Evolutionary conservation across 257 asterid genomes (phyloP).

Genomic region (Buddleja alternifolia): DNA sequence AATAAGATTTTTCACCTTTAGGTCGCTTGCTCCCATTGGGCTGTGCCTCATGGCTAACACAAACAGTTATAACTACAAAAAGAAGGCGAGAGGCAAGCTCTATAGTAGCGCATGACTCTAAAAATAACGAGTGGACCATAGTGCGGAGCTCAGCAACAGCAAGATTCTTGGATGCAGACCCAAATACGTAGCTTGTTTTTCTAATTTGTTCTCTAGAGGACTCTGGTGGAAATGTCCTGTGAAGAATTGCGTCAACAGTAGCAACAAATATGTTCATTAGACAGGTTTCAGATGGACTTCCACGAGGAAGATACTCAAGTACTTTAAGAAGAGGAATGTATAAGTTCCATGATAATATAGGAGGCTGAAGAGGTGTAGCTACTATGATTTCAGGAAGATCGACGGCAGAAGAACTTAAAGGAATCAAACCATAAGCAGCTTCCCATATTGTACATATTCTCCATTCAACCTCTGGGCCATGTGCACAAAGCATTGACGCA

Average conservation of each 20-base stretch:
- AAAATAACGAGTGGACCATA: slow-evolving; percentile 90
- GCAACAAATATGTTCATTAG: slow-evolving; percentile 99
- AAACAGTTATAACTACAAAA: slow-evolving; percentile 90
- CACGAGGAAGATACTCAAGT: slow-evolving; percentile 97
- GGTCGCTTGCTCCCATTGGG: slow-evolving; percentile 75
- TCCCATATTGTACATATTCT: slow-evolving; percentile 99
- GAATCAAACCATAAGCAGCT: slow-evolving; percentile 98
- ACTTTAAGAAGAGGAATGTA: slow-evolving; percentile 96
- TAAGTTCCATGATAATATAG: slow-evolving; percentile 88
- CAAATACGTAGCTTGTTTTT: slow-evolving; percentile 73
- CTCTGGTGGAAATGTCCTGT: slow-evolving; percentile 91
- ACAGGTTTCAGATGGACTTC: slow-evolving; percentile 97
- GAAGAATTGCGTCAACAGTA: slow-evolving; percentile 94
- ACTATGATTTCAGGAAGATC: slow-evolving; percentile 98
- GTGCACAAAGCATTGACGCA: slow-evolving; percentile 99
- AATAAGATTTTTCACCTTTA: slow-evolving; percentile 52
- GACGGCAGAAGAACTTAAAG: slow-evolving; percentile 89
- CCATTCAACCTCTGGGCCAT: slow-evolving; percentile 99
- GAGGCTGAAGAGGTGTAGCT: slow-evolving; percentile 95
- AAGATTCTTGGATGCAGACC: slow-evolving; percentile 92
- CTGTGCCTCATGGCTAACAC: slow-evolving; percentile 95
- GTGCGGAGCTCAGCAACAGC: slow-evolving; percentile 97
- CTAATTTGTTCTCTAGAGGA: slow-evolving; percentile 80
- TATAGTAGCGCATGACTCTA: slow-evolving; percentile 85
- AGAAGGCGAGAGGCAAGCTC: slow-evolving; percentile 98